Conservation (phyloP, 345 rosid genomes). For the Populus tremula region DNA sequence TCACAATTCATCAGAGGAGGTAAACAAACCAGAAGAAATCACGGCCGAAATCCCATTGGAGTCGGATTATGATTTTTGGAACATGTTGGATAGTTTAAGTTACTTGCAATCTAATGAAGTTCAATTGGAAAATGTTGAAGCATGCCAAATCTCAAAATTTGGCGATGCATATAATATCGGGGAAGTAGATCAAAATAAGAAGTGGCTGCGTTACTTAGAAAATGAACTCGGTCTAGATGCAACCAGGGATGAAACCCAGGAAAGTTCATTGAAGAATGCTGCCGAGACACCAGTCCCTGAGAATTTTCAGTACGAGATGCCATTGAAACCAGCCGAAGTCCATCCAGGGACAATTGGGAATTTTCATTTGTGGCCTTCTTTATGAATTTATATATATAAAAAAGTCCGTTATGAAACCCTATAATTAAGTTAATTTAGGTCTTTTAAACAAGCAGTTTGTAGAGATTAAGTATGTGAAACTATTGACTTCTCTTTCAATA, state of each 20-base stretch:
- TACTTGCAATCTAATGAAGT: constrained; percentile 18
- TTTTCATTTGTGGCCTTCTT: constrained; percentile 15
- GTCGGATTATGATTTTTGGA: constrained; percentile 66
- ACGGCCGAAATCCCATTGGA: constrained; percentile 46
- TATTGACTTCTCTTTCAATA: not conserved
- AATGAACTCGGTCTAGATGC: constrained; percentile 56
- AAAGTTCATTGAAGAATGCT: not conserved
- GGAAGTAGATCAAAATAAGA: constrained; percentile 35
- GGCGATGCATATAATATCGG: constrained; percentile 8
- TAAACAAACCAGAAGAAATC: constrained; percentile 49
- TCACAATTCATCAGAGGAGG: constrained; percentile 42
- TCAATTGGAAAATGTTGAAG: constrained; percentile 19
- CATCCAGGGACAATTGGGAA: not conserved
- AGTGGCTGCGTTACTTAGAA: constrained; percentile 63
- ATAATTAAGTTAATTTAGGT: not conserved
- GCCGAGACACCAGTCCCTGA: not conserved
- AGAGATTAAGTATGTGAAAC: not conserved
- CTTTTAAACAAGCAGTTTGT: not conserved
- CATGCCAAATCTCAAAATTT: constrained; percentile 19
- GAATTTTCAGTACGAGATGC: constrained; percentile 1
- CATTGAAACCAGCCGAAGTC: not conserved
- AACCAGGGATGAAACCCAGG: constrained; percentile 16
- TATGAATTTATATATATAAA: not conserved
- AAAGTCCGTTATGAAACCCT: not conserved
- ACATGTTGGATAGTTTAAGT: constrained; percentile 52